Evolutionary conservation across 2,329 filamentous ascomycete genomes (phyloP), one percentile per base, ranked within the genome.

Genomic region (Alternaria dauci): DNA sequence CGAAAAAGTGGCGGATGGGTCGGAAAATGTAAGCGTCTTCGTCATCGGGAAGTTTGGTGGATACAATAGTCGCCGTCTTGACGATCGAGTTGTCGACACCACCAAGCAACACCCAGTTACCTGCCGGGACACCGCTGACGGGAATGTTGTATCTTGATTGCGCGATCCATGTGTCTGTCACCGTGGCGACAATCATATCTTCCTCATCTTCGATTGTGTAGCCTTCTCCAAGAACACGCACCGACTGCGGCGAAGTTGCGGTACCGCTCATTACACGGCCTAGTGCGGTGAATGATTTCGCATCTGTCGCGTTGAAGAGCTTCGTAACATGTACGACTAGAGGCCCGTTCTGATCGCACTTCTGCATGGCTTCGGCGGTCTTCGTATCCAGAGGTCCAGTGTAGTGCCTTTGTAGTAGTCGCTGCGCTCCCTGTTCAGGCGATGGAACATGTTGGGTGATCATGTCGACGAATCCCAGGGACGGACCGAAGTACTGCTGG

Each of bases 1-100:
- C 93, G 32, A 95, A 98, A 80, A 98, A 96, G 81, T 99, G 95
- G 8, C 89, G 88, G 61, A 99, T 87, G 0, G 95, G 94, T 66
- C 89, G 91, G 86, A 99, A 98, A 73, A 99, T 96, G 78, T 96
- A 96, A 0, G 92, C 93, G 63, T 96, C 93, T 78, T 98, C 94
- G 47, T 95, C 88, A 53, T 96, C 90, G 26, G 93, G 90, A 8
- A 97, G 85, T 67, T 89, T 90, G 39, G 88, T 87, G 1, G 93
- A 88, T 30, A 99, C 88, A 48, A 99, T 85, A 0, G 95, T 99
- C 8, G 95, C 95, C 3, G 93, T 94, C 81, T 99, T 99, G 81
- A 98, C 93, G 71, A 99, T 98, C 5, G 94, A 97, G 78, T 98
- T 98, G 82, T 98, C 94, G 28, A 99, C 89, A 14, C 94, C 95